Evolutionary conservation across 495 filamentous ascomycete species (phyloP).

Genomic region (Jackrogersella multiformis): DNA sequence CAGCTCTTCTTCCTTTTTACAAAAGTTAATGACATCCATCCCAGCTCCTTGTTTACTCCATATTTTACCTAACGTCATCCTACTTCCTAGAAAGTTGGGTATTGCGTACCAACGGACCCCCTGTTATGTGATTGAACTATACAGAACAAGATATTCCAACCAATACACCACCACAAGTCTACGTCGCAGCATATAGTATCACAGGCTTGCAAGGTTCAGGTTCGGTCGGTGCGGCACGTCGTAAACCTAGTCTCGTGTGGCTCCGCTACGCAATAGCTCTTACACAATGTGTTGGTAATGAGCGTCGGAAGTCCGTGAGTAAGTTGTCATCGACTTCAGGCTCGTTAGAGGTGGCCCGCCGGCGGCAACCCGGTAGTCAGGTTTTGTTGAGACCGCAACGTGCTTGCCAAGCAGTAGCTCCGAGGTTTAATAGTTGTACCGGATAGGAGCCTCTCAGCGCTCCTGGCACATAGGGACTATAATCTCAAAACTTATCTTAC

Average conservation of each 20-base stretch:
- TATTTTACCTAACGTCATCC: not conserved
- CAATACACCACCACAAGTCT: not conserved
- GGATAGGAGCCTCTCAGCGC: not conserved
- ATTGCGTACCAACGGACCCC: not conserved
- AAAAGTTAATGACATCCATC: not conserved
- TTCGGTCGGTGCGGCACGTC: conserved; percentile 18
- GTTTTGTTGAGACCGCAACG: not conserved
- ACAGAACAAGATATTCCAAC: conserved; percentile 1
- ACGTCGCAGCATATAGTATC: not conserved
- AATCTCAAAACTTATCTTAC: conserved; percentile 4
- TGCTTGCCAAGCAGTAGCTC: not conserved
- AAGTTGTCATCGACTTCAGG: not conserved
- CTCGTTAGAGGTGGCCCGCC: not conserved
- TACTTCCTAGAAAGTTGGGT: not conserved
- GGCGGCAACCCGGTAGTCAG: not conserved
- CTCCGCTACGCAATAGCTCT: not conserved
- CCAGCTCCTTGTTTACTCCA: not conserved
- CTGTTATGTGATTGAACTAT: conserved; percentile 26
- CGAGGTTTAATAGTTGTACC: conserved; percentile 3
- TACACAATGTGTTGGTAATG: conserved; percentile 5
- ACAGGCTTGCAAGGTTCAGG: conserved; percentile 19
- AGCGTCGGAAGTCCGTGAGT: conserved; percentile 35
- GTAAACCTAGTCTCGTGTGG: conserved; percentile 26
- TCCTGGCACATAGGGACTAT: conserved; percentile 5
- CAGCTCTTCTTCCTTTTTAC: not conserved